These are phyloP conservation scores for Aspergillus baeticus DNA, from an alignment of 495 filamentous ascomycete species.

Conservation along the genomic window DNA sequence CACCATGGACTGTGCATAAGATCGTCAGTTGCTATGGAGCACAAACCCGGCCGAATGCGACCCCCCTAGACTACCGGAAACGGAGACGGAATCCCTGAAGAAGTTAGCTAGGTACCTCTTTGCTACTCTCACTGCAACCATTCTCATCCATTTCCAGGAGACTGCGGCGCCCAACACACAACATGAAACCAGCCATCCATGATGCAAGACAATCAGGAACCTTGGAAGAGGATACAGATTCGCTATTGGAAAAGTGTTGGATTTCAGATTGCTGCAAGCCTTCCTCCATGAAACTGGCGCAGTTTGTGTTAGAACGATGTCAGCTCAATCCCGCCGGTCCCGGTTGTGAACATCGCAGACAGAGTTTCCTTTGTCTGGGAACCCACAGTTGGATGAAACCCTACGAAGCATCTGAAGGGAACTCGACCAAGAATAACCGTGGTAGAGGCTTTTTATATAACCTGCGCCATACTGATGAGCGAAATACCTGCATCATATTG, in stretches of 20 bases:
- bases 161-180: not conserved
- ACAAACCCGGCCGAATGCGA: too few species aligned
- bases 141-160: not conserved
- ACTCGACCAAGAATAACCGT: not conserved
- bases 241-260: not conserved
- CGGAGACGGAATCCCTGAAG: not conserved
- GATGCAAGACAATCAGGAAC: not conserved
- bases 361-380: not conserved
- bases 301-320: not conserved
- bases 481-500: slow-evolving; percentile 1
- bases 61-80: too few species aligned
- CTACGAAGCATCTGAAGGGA: not conserved
- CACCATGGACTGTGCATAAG: too few species aligned
- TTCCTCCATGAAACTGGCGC: not conserved
- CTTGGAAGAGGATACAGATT: not conserved
- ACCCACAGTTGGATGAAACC: not conserved
- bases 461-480: not conserved
- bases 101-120: not conserved
- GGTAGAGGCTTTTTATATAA: slow-evolving; percentile 1
- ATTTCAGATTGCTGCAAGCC: not conserved
- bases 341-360: not conserved
- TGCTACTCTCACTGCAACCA: not conserved
- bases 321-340: too few species aligned
- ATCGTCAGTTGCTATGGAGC: too few species aligned
- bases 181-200: not conserved